These are phyloP conservation scores for Malassezia pachydermatis DNA, from an alignment of 1,284 basidiomycete species.

Conservation along the genomic window DNA sequence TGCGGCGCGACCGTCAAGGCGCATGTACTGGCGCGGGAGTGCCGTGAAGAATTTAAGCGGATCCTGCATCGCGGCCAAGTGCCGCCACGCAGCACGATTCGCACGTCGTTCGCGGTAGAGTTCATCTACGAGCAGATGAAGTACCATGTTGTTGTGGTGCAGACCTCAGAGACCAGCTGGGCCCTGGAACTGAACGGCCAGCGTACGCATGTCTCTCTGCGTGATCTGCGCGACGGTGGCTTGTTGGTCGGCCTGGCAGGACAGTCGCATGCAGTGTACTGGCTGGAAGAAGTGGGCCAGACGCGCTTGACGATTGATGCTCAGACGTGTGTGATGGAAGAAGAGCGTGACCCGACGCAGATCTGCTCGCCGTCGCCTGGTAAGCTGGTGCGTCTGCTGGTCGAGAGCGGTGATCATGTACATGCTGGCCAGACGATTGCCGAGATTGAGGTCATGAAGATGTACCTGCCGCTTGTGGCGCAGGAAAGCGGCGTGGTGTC, in stretches of 20 bases:
- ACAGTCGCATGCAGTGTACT: conserved; percentile 94
- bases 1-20: conserved; percentile 92
- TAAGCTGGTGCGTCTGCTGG: conserved; percentile 86
- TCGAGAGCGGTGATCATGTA: conserved; percentile 94
- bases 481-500: conserved; percentile 72
- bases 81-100: conserved; percentile 82
- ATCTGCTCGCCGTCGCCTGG: conserved; percentile 90
- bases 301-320: conserved; percentile 75
- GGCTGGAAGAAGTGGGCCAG: conserved; percentile 82
- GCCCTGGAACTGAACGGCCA: conserved; percentile 86
- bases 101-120: conserved; percentile 93
- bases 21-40: conserved; percentile 75
- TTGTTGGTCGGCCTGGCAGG: conserved; percentile 82
- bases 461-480: conserved; percentile 60
- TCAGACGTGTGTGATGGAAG: conserved; percentile 96
- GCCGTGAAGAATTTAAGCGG: conserved; percentile 84
- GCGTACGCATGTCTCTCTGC: conserved; percentile 34
- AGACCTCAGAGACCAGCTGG: conserved; percentile 77
- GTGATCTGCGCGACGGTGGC: conserved; percentile 87
- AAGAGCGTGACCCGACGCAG: conserved; percentile 98
- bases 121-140: conserved; percentile 86
- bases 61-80: conserved; percentile 97
- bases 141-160: conserved; percentile 90
- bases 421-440: conserved; percentile 92
- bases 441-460: conserved; percentile 66